These are phyloP conservation scores for Chlorophyllum brunneum DNA, from an alignment of 768 basidiomycete species.

Conservation along the genomic window DNA sequence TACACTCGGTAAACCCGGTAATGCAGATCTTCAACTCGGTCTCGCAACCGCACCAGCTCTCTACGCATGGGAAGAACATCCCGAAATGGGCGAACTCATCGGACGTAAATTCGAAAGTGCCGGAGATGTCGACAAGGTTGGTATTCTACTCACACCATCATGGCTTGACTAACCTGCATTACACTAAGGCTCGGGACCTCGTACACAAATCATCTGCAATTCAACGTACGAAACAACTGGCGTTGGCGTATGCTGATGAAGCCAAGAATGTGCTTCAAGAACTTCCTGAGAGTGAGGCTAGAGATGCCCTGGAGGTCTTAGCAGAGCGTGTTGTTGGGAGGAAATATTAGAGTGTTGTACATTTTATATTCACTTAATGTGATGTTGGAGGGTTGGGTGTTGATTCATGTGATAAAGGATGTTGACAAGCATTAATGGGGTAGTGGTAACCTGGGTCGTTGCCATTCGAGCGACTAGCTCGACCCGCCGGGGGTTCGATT, in stretches of 20 bases:
- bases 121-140: conserved; percentile 85
- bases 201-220: conserved; percentile 79
- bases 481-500: conserved; percentile 90
- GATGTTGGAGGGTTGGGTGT: too few species aligned
- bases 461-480: conserved; percentile 27
- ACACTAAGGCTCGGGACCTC: conserved; percentile 62
- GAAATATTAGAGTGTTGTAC: conserved; percentile 28
- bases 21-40: conserved; percentile 79
- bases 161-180: conserved; percentile 1
- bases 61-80: conserved; percentile 92
- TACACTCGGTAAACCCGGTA: conserved; percentile 87
- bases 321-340: conserved; percentile 70
- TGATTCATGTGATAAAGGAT: too few species aligned
- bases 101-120: conserved; percentile 72
- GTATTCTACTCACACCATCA: conserved; percentile 4
- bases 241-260: conserved; percentile 71
- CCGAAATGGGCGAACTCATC: conserved; percentile 85
- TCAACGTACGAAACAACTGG: conserved; percentile 75
- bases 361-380: too few species aligned
- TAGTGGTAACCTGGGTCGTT: conserved; percentile 20
- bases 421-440: conserved; percentile 17
- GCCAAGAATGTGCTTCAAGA: conserved; percentile 67
- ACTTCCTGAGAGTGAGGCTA: conserved; percentile 84
- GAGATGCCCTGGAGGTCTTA: conserved; percentile 68
- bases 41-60: conserved; percentile 92